Percentiles rank a stretch among this genome's conserved stretches.
Conservation (phyloP, 257 asterid species). For the Primulina huaijiensis region DNA sequence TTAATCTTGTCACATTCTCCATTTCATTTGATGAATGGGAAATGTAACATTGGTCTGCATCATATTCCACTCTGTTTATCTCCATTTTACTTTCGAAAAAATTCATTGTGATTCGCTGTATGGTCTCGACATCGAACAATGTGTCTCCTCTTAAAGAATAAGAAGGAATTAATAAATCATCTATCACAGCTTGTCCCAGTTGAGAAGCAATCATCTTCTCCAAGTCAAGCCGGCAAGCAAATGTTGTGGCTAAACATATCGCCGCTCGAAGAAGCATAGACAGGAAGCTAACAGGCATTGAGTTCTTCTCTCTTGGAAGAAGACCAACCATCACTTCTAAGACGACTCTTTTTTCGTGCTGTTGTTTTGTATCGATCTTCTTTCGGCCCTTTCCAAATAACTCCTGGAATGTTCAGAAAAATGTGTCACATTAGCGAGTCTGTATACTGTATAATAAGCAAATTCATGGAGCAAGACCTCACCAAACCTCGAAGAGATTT, state of each 20-base stretch:
- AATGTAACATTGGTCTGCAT: conserved; percentile 35
- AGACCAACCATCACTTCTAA: conserved; percentile 79
- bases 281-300: conserved; percentile 73
- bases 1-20: conserved; percentile 55
- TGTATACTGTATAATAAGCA: conserved; percentile 13
- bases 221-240: conserved; percentile 83
- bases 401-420: conserved; percentile 47
- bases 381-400: conserved; percentile 63
- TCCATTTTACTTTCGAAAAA: conserved; percentile 56
- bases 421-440: conserved; percentile 5
- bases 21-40: conserved; percentile 37
- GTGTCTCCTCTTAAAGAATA: conserved; percentile 68
- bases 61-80: conserved; percentile 27
- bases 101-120: conserved; percentile 59
- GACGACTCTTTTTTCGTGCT: conserved; percentile 76
- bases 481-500: conserved; percentile 96
- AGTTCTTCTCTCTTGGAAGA: conserved; percentile 70
- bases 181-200: conserved; percentile 76
- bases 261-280: conserved; percentile 88
- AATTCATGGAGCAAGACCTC: conserved; percentile 41
- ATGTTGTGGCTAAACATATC: conserved; percentile 67
- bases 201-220: conserved; percentile 76
- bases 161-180: conserved; percentile 72
- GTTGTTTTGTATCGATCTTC: conserved; percentile 61
- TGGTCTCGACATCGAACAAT: conserved; percentile 67